Conservation (phyloP, 2,329 filamentous ascomycete genomes). For the Neopestalotiopsis sp. region DNA sequence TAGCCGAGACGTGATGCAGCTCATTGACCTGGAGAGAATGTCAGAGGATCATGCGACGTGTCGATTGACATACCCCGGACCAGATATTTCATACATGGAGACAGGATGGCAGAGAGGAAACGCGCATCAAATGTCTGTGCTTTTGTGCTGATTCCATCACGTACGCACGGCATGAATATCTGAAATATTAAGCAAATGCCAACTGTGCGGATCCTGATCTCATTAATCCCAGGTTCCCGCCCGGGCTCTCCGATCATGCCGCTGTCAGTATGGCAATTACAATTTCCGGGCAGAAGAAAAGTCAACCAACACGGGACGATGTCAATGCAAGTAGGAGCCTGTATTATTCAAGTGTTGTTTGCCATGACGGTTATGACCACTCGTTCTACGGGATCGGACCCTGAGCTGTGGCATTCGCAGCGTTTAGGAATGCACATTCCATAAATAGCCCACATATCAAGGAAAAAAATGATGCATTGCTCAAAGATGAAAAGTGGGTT, state of each 20-base stretch:
- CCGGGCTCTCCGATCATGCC: background rate
- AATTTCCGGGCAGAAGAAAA: background rate
- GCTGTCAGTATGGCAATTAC: background rate
- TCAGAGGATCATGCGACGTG: conserved; percentile 7
- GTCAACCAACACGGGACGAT: background rate
- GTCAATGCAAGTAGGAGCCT: background rate
- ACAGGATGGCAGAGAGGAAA: background rate
- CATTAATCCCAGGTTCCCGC: background rate
- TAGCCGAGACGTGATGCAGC: conserved; percentile 7
- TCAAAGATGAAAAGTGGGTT: background rate
- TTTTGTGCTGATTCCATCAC: background rate
- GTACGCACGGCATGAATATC: background rate
- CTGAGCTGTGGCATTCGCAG: no score
- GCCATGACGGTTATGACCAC: no score
- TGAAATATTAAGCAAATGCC: background rate
- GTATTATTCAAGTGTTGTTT: no score
- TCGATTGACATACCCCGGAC: background rate
- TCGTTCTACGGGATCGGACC: no score
- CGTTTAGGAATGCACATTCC: background rate
- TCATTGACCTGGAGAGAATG: background rate
- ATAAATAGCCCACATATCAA: background rate
- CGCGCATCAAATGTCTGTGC: background rate
- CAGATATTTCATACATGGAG: background rate
- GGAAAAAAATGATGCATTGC: background rate
- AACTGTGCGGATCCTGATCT: background rate